phyloP scores from a whole-genome alignment of 208 protist genomes.

The Balamuthia mandrillaris region DNA sequence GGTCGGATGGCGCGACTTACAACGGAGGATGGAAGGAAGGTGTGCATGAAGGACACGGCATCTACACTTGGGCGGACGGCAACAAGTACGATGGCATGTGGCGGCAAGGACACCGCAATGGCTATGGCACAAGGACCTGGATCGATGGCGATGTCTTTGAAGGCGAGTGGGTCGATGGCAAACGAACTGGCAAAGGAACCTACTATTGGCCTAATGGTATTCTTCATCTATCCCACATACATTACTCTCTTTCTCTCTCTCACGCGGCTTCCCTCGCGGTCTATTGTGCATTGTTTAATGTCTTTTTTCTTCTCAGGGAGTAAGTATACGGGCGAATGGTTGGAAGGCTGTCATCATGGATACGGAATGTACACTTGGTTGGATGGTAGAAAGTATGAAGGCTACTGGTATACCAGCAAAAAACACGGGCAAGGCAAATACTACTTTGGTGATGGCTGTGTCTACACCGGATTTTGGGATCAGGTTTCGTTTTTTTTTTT shows the following conservation, averaged over 20 bases:
- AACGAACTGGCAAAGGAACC: not conserved
- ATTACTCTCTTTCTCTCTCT: too few relatives aligned
- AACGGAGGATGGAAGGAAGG: not conserved
- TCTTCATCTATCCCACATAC: too few relatives aligned
- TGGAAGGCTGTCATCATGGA: constrained; percentile 12
- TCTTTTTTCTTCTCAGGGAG: too few relatives aligned
- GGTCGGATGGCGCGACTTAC: constrained; percentile 14
- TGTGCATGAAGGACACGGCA: not conserved
- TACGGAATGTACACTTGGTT: constrained; percentile 12
- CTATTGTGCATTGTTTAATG: too few relatives aligned
- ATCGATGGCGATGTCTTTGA: constrained; percentile 17
- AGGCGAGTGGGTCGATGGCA: constrained; percentile 21
- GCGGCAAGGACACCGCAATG: constrained; percentile 6
- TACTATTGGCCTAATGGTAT: constrained; percentile 36
- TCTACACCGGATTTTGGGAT: not conserved
- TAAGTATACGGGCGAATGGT: constrained; percentile 12
- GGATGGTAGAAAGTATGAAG: constrained; percentile 5
- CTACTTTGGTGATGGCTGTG: constrained; percentile 6
- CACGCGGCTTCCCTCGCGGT: too few relatives aligned
- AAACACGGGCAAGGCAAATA: constrained; percentile 10
- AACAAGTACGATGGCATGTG: constrained; percentile 34
- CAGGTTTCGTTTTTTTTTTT: not conserved
- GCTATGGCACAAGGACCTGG: constrained; percentile 27
- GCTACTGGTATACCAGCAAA: constrained; percentile 12
- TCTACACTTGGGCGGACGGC: constrained; percentile 19